Percentiles rank a stretch among this genome's conserved stretches.
Evolutionary conservation across 2,329 filamentous ascomycete species (phyloP).

Genomic region (Beauveria australis): DNA sequence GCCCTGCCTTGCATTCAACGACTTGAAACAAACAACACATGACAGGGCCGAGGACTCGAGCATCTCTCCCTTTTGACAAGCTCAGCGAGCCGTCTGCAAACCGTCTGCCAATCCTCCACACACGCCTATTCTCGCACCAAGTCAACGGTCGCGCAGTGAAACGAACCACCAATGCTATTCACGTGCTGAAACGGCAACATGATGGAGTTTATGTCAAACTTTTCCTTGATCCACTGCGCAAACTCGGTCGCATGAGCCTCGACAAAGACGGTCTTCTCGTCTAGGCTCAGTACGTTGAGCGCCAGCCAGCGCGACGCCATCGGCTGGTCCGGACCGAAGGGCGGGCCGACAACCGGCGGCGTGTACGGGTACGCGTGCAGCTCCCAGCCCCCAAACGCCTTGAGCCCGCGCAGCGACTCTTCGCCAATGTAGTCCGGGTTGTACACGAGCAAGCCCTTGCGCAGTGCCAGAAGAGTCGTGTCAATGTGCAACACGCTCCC

Average conservation of each 20-base stretch:
- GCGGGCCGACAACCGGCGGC: constrained; percentile 8
- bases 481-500: constrained; percentile 23
- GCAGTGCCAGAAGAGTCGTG: constrained; percentile 22
- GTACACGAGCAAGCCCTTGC: constrained; percentile 20
- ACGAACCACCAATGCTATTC: constrained; percentile 24
- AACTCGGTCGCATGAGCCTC: constrained; percentile 18
- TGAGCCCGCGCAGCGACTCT: constrained; percentile 16
- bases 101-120: neutral
- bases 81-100: neutral
- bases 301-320: constrained; percentile 22
- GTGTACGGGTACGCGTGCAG: constrained; percentile 18
- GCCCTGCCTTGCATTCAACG: no score
- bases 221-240: constrained; percentile 13
- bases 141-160: constrained; percentile 23
- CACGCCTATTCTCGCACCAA: constrained; percentile 1
- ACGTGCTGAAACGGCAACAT: constrained; percentile 23
- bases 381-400: constrained; percentile 21
- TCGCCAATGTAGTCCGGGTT: constrained; percentile 19
- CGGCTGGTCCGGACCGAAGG: constrained; percentile 17
- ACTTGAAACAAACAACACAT: no score
- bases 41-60: no score
- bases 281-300: constrained; percentile 20
- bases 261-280: constrained; percentile 20
- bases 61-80: no score
- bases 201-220: constrained; percentile 15